A percentile compares a stretch with the other conserved stretches of the same genome.
phyloP scores from a whole-genome alignment of 2,329 filamentous ascomycete genomes.

The Colletotrichum somersetense region DNA sequence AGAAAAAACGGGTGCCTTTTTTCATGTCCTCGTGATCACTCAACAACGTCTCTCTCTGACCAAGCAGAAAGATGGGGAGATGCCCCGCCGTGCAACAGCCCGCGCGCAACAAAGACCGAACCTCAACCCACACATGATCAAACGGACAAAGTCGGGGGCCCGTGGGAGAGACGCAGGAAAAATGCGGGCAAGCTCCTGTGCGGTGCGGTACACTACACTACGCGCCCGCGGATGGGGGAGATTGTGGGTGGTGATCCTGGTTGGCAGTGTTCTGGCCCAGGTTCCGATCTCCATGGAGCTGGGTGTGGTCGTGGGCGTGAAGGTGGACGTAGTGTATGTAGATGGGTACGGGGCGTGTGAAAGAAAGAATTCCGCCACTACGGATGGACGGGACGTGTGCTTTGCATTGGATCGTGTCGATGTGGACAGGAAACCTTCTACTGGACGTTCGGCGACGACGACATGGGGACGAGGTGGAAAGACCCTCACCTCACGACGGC shows the following conservation, averaged over 20 bases:
- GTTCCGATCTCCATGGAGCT: too few relatives aligned
- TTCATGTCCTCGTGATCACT: constrained; percentile 39
- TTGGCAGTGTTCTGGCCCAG: background rate
- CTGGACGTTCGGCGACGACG: background rate
- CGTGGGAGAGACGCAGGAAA: constrained; percentile 34
- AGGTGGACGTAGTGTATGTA: background rate
- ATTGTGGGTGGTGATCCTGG: constrained; percentile 32
- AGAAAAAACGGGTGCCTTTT: constrained; percentile 17
- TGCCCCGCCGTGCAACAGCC: background rate
- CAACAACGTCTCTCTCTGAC: constrained; percentile 17
- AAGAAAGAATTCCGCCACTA: constrained; percentile 18
- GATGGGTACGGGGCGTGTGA: too few relatives aligned
- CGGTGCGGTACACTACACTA: background rate
- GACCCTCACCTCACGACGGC: background rate
- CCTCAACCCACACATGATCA: constrained; percentile 17
- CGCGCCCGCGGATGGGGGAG: constrained; percentile 11
- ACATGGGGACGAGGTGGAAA: background rate
- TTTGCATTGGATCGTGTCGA: background rate
- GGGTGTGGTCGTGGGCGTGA: background rate
- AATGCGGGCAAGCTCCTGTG: constrained; percentile 22
- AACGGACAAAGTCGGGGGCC: constrained; percentile 41
- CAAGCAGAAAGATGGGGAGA: constrained; percentile 3
- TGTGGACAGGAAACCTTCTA: background rate
- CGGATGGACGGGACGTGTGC: background rate
- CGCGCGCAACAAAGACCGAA: background rate